These are phyloP conservation scores for Hevea brasiliensis DNA, from an alignment of 345 rosid species.

Conservation along the genomic window DNA sequence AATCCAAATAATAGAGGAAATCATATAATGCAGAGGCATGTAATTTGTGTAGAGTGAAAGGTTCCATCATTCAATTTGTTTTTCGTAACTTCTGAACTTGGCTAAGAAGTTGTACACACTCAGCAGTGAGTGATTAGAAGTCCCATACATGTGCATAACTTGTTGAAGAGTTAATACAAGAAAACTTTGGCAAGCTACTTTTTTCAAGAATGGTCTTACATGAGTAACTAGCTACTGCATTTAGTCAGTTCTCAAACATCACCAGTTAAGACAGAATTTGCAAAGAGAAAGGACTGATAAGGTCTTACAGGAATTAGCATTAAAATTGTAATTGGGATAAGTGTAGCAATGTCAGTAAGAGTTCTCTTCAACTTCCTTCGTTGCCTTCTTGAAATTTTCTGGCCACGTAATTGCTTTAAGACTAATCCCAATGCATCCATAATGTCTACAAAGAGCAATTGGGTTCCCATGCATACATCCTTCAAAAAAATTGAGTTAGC, in stretches of 20 bases:
- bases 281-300: background rate
- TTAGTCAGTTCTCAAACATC: background rate
- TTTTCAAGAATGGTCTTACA: background rate
- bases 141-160: background rate
- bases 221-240: background rate
- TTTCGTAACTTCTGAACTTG: background rate
- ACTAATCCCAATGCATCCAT: constrained; percentile 43
- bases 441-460: constrained; percentile 51
- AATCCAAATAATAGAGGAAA: background rate
- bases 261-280: background rate
- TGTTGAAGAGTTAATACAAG: background rate
- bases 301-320: constrained; percentile 68
- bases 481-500: constrained; percentile 21
- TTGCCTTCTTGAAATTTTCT: constrained; percentile 42
- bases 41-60: no score
- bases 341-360: constrained; percentile 46
- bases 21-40: background rate
- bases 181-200: background rate
- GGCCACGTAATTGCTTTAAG: constrained; percentile 43
- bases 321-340: constrained; percentile 56
- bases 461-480: constrained; percentile 63
- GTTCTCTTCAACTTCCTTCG: constrained; percentile 46
- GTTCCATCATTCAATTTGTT: no score
- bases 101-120: background rate
- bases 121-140: background rate